Conservation (phyloP, 805 yeast genomes). For the Candida sanyiensis region DNA sequence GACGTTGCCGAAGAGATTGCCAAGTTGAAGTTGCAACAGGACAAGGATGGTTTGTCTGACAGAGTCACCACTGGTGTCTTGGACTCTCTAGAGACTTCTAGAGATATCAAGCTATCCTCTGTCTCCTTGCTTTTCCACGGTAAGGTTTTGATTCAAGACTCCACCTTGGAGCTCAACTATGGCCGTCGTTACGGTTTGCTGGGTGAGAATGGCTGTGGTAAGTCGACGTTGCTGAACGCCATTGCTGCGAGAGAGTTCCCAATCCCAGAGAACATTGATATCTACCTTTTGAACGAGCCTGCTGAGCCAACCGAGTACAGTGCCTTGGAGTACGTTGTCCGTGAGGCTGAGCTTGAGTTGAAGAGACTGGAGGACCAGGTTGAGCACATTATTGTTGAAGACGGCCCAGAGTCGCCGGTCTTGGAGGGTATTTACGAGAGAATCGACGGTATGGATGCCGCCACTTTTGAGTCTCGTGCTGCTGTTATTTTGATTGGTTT, state of each 20-base stretch:
- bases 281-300: conserved; percentile 93
- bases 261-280: conserved; percentile 84
- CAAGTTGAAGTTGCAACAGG: conserved; percentile 87
- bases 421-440: conserved; percentile 90
- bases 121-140: conserved; percentile 95
- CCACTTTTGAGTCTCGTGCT: conserved; percentile 95
- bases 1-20: conserved; percentile 70
- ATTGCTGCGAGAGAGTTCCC: conserved; percentile 96
- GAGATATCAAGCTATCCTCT: conserved; percentile 89
- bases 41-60: conserved; percentile 89
- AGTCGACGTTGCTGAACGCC: conserved; percentile 89
- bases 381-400: conserved; percentile 81
- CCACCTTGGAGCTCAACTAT: conserved; percentile 85
- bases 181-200: conserved; percentile 97
- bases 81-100: conserved; percentile 79
- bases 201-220: conserved; percentile 99
- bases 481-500: conserved; percentile 94
- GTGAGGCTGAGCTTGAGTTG: conserved; percentile 92
- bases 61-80: conserved; percentile 98
- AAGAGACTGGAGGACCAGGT: conserved; percentile 86
- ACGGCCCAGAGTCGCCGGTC: conserved; percentile 87
- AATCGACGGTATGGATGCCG: conserved; percentile 92
- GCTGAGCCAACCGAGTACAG: conserved; percentile 90
- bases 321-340: conserved; percentile 93
- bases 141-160: conserved; percentile 90